Evolutionary conservation across 495 filamentous ascomycete species (phyloP), one percentile per base, ranked within the genome.

Genomic region (Penicillium malachiteum): DNA sequence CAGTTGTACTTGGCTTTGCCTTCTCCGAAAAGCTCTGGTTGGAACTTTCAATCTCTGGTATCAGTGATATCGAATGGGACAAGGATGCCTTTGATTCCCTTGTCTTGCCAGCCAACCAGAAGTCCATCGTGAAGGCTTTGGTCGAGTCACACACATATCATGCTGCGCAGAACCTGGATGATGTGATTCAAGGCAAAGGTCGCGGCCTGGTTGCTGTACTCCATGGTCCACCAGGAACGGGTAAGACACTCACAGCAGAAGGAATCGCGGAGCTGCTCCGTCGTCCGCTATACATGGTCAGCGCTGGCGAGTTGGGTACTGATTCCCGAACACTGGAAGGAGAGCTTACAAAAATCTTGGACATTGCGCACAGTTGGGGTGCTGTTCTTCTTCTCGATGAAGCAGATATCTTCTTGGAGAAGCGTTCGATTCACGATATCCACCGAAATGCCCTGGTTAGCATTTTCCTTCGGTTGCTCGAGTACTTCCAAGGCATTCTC

Each of bases 11-110:
- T n/a, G 92, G 92, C n/a, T 96, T 95, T 62, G 84, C 90, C 9
- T 96, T 96, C 67, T 83, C 80, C 18, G 90, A 96, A 69, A 96
- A 96, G 75, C 74, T 91, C 2, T 97, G 92, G 92, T 81, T 96
- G 0, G 90, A 96, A 70, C 95, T 96, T 62, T 87, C 85, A 17
- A 85, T 97, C 44, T 90, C 87, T 0, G 87, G 88, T 11, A 82
- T 97, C 64, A 85, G 84, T 54, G 88, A 92, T 18, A 93, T 92
- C 59, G 76, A 83, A 34, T 95, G 88, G 88, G 89, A 94, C 63
- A 84, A 87, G 41, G 78, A 82, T n/a, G 90, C 91, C 5, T 94
- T 91, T 63, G 82, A 87, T 52, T 87, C 84, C 3, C 80, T 96
- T 14, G 88, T 94, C 3, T 76, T 96, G 9, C 84, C 88, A 2